Conservation (phyloP, 305 asterid species). For the Fraxinus baroniana region DNA sequence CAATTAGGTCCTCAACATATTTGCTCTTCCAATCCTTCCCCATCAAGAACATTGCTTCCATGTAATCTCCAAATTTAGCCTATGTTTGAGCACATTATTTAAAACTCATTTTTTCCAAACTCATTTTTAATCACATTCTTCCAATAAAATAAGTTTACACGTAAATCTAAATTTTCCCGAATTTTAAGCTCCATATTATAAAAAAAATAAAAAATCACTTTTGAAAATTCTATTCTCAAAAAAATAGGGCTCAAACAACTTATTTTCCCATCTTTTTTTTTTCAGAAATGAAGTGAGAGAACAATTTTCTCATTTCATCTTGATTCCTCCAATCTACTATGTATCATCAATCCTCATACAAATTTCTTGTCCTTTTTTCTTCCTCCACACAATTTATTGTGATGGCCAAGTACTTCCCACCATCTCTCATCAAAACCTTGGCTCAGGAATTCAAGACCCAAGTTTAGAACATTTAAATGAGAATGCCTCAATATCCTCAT, state of each 20-base stretch:
- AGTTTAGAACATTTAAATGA: too few relatives aligned
- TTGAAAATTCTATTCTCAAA: too few relatives aligned
- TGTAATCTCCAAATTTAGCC: neutral
- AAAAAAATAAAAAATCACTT: too few relatives aligned
- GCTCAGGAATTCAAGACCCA: neutral
- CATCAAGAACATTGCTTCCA: neutral
- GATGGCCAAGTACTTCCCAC: neutral
- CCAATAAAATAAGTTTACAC: neutral
- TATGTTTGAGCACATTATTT: neutral
- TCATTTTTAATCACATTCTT: neutral
- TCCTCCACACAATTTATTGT: neutral
- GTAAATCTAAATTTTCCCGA: neutral
- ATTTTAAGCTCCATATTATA: neutral
- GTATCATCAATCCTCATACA: neutral
- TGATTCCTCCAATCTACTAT: neutral
- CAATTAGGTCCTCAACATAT: neutral
- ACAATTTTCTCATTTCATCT: neutral
- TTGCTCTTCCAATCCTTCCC: neutral
- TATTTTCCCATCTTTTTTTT: neutral
- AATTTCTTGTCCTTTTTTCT: neutral
- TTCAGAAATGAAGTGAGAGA: constrained; percentile 1
- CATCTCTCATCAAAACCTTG: neutral
- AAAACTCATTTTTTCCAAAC: neutral
- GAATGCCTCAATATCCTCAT: too few relatives aligned
- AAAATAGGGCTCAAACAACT: neutral